Percentiles rank a stretch among this genome's conserved stretches.
These are phyloP conservation scores for Pisolithus tinctorius DNA, from an alignment of 768 basidiomycete species.

Conservation along the genomic window DNA sequence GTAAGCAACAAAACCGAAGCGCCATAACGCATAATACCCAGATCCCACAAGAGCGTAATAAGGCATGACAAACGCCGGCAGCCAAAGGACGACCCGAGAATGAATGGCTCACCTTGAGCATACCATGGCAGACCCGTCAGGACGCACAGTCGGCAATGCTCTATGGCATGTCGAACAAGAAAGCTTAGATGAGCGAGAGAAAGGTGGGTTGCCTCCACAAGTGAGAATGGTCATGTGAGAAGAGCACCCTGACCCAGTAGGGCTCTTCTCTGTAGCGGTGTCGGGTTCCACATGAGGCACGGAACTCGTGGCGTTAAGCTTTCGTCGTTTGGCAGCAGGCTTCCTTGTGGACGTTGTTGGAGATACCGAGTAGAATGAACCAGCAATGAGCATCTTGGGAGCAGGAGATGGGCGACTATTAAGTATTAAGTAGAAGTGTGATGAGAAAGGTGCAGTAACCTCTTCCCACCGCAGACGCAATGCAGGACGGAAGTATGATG, in stretches of 20 bases:
- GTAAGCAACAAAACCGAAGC: not conserved
- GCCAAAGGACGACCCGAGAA: not conserved
- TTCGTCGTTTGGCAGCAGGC: slow-evolving; percentile 20
- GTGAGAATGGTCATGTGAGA: not conserved
- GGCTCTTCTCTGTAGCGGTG: slow-evolving; percentile 8
- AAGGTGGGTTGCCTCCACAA: not conserved
- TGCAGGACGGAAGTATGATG: not conserved
- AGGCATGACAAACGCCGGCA: not conserved
- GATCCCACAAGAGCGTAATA: too few species aligned
- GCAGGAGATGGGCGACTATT: not conserved
- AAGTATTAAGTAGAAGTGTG: not conserved
- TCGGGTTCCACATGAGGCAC: slow-evolving; percentile 8
- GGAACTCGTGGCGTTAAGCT: slow-evolving; percentile 9
- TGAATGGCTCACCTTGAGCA: slow-evolving; percentile 16
- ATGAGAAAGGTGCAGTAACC: too few species aligned
- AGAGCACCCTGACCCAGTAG: slow-evolving; percentile 7
- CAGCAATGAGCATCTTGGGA: slow-evolving; percentile 13
- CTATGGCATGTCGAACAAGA: slow-evolving; percentile 28
- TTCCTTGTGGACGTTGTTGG: slow-evolving; percentile 11
- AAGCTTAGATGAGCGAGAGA: slow-evolving; percentile 7
- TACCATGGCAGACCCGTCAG: slow-evolving; percentile 4
- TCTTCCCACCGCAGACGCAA: too few species aligned
- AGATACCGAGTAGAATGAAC: slow-evolving; percentile 8
- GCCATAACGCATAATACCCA: too few species aligned
- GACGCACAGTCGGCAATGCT: slow-evolving; percentile 14